These are phyloP conservation scores for Alternaria brassicae DNA, from an alignment of 2,329 filamentous ascomycete genomes.

Conservation along the genomic window DNA sequence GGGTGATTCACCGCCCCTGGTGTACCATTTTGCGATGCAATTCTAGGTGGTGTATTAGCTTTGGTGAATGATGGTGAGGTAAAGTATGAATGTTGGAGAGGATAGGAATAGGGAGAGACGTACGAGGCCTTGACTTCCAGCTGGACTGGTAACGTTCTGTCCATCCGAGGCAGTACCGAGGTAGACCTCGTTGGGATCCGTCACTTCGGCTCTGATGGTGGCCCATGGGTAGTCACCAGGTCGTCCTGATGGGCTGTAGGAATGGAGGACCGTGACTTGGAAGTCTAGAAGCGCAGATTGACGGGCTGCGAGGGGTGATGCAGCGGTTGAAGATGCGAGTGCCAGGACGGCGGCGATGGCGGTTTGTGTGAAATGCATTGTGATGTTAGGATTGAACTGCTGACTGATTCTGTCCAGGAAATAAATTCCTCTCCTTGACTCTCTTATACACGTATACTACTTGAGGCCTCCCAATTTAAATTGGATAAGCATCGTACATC, in stretches of 20 bases:
- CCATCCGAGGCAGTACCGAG: slow-evolving; percentile 17
- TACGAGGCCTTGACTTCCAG: slow-evolving; percentile 24
- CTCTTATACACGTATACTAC: background rate
- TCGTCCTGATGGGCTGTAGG: slow-evolving; percentile 23
- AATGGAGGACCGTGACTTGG: slow-evolving; percentile 23
- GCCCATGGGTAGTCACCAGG: slow-evolving; percentile 31
- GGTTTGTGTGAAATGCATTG: slow-evolving; percentile 22
- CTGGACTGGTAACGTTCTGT: slow-evolving; percentile 22
- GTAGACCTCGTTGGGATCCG: slow-evolving; percentile 35
- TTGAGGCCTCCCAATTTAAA: slow-evolving; percentile 5
- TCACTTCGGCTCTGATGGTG: slow-evolving; percentile 32
- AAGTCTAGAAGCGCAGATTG: slow-evolving; percentile 28
- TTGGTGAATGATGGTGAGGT: background rate
- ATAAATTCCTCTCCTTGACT: background rate
- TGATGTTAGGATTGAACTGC: background rate
- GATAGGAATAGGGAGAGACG: too few relatives aligned
- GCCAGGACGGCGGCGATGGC: slow-evolving; percentile 17
- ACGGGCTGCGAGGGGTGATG: slow-evolving; percentile 20
- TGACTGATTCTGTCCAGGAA: background rate
- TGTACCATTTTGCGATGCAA: slow-evolving; percentile 36
- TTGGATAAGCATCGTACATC: background rate
- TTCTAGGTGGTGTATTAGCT: slow-evolving; percentile 17
- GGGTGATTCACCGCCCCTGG: slow-evolving; percentile 14
- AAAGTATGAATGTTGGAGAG: background rate
- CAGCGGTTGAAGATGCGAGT: slow-evolving; percentile 10